Percentiles rank a stretch among this genome's conserved stretches.
Conservation (phyloP, 768 basidiomycete genomes). For the Sporobolomyces pararoseus region DNA sequence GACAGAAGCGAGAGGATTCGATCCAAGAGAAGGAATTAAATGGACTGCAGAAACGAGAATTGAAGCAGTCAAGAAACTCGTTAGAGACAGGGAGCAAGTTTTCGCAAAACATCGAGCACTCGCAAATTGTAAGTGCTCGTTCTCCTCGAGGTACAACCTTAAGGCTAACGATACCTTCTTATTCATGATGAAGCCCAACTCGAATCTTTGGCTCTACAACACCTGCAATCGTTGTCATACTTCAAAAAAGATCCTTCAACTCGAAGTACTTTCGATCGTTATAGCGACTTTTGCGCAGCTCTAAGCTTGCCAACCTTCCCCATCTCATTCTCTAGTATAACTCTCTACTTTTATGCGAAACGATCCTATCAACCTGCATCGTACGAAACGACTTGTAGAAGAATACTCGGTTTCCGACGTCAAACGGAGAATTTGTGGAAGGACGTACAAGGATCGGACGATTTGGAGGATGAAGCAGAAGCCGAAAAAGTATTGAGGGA, state of each 20-base stretch:
- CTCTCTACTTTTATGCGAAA: neutral
- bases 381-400: neutral
- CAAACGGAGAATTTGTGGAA: too few species aligned
- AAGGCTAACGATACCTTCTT: too few species aligned
- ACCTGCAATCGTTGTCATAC: neutral
- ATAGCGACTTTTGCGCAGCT: neutral
- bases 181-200: too few species aligned
- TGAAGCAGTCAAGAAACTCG: neutral
- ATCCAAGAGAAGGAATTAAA: neutral
- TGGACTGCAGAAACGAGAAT: neutral
- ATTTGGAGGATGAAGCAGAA: too few species aligned
- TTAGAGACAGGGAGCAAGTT: neutral
- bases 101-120: neutral
- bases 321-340: neutral
- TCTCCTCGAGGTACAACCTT: too few species aligned
- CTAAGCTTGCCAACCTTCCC: neutral
- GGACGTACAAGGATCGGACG: too few species aligned
- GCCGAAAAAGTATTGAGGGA: too few species aligned
- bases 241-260: too few species aligned
- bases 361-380: neutral
- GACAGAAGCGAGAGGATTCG: neutral
- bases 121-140: neutral
- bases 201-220: too few species aligned
- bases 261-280: neutral
- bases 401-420: neutral